phyloP scores from a whole-genome alignment of 495 filamentous ascomycete genomes.

The Aspergillus bridgeri region DNA sequence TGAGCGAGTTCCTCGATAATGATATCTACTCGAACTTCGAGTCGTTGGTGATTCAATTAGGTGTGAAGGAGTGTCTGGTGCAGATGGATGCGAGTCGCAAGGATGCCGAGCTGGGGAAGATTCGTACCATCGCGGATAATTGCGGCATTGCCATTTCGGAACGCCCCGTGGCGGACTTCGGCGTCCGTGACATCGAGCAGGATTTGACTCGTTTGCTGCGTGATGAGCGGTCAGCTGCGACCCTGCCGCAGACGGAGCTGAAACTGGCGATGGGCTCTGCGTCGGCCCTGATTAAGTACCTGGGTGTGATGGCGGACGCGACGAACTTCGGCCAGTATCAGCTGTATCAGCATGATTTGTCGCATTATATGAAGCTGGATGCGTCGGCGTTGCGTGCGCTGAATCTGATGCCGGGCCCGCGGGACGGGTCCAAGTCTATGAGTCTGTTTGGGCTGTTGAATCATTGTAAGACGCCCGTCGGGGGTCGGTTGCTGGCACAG shows the following conservation, averaged over 20 bases:
- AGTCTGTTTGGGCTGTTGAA: constrained; percentile 91
- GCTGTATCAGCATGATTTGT: constrained; percentile 94
- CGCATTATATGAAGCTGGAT: constrained; percentile 98
- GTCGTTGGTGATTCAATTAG: constrained; percentile 90
- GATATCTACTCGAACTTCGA: constrained; percentile 98
- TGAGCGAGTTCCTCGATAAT: constrained; percentile 97
- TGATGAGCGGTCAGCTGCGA: constrained; percentile 73
- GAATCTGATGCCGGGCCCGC: constrained; percentile 93
- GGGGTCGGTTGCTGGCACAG: constrained; percentile 85
- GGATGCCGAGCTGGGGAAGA: constrained; percentile 85
- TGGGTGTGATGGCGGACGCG: constrained; percentile 84
- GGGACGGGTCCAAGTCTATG: constrained; percentile 97
- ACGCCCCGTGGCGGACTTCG: constrained; percentile 71
- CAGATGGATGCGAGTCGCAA: constrained; percentile 72
- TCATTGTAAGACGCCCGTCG: constrained; percentile 95
- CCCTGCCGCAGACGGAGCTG: constrained; percentile 85
- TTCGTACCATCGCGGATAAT: constrained; percentile 82
- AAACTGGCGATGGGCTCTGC: constrained; percentile 97
- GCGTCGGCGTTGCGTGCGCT: constrained; percentile 89
- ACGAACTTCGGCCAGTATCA: constrained; percentile 97
- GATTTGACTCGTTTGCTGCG: constrained; percentile 83
- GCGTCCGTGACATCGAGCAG: constrained; percentile 91
- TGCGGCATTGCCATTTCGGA: constrained; percentile 89
- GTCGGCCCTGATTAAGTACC: constrained; percentile 89
- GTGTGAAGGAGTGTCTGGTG: constrained; percentile 89